Conservation (phyloP, 768 basidiomycete genomes). For the Pleurotus citrinopileatus region DNA sequence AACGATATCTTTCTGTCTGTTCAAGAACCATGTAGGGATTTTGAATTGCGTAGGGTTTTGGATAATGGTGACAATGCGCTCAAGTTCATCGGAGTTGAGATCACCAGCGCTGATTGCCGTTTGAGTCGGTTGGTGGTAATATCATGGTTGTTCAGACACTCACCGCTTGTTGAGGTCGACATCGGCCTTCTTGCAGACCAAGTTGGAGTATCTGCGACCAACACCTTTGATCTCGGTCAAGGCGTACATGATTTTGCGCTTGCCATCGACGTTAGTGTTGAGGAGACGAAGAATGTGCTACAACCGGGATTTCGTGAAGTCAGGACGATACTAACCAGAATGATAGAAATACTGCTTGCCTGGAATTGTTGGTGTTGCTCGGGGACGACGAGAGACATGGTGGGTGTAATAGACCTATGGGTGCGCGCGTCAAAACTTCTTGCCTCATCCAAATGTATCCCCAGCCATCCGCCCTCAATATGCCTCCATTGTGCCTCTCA, state of each 20-base stretch:
- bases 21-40: conserved; percentile 98
- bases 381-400: conserved; percentile 96
- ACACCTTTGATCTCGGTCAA: conserved; percentile 99
- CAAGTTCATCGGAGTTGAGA: conserved; percentile 98
- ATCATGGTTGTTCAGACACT: no score
- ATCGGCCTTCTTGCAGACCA: conserved; percentile 99
- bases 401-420: conserved; percentile 20
- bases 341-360: conserved; percentile 38
- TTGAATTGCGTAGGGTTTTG: conserved; percentile 99
- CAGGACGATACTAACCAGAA: neutral
- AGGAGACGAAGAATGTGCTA: conserved; percentile 99
- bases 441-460: conserved; percentile 13
- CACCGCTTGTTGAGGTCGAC: conserved; percentile 98
- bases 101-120: conserved; percentile 81
- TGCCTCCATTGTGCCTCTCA: neutral
- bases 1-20: conserved; percentile 97
- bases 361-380: conserved; percentile 96
- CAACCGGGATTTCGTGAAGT: conserved; percentile 7
- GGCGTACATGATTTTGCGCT: conserved; percentile 99
- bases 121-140: no score
- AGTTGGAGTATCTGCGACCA: conserved; percentile 95
- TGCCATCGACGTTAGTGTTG: conserved; percentile 99
- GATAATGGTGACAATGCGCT: conserved; percentile 98
- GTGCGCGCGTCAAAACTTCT: conserved; percentile 5
- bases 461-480: conserved; percentile 18